phyloP scores from a whole-genome alignment of 2,329 filamentous ascomycete genomes.

The Claviceps lovelessii region DNA sequence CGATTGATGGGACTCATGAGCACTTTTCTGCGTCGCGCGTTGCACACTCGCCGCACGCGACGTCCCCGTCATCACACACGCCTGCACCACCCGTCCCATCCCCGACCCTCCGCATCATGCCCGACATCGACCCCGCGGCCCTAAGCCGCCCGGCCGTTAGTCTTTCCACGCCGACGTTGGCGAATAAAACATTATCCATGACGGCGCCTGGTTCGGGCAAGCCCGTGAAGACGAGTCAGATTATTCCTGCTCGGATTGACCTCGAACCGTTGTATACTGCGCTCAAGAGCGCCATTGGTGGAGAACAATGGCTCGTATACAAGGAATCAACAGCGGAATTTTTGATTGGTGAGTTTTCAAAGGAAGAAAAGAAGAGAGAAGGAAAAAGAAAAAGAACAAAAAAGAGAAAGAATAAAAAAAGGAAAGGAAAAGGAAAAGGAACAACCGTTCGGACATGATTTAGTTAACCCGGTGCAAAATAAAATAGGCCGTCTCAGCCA shows the following conservation, averaged over 20 bases:
- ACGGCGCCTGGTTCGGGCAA: constrained; percentile 36
- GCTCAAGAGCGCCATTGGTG: constrained; percentile 43
- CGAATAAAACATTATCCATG: constrained; percentile 42
- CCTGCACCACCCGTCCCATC: constrained; percentile 7
- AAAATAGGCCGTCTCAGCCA: constrained; percentile 47
- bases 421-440: too few species aligned
- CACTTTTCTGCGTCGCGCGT: constrained; percentile 28
- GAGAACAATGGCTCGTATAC: constrained; percentile 49
- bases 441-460: not conserved
- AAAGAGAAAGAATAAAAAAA: too few species aligned
- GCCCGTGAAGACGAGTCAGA: constrained; percentile 44
- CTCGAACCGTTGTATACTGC: constrained; percentile 49
- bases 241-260: constrained; percentile 52
- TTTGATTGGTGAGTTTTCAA: constrained; percentile 38
- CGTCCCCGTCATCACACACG: constrained; percentile 9
- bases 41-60: constrained; percentile 34
- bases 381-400: too few species aligned
- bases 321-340: constrained; percentile 50
- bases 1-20: constrained; percentile 31
- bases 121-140: constrained; percentile 57
- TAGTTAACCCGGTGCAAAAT: constrained; percentile 15
- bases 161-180: constrained; percentile 44
- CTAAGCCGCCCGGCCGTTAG: constrained; percentile 46
- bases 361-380: too few species aligned
- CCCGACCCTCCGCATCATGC: constrained; percentile 31